Evolutionary conservation across 345 rosid genomes (phyloP), one percentile per base, ranked within the genome.

Genomic region (Lumnitzera littorea): DNA sequence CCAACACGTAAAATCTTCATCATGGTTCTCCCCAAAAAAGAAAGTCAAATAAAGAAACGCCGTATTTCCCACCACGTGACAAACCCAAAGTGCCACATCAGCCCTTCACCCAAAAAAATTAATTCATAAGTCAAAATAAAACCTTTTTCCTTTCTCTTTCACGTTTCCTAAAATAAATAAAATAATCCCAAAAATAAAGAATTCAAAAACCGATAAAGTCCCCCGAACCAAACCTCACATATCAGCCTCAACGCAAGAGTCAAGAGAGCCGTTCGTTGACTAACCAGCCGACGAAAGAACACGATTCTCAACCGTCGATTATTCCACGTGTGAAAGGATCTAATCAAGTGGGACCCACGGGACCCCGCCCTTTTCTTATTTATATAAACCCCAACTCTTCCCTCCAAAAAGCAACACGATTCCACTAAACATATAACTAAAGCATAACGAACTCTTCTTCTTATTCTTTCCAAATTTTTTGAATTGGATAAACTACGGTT

Each of bases 201-300:
- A 36, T 36, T 36, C 43, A 36, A 36, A 36, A 36, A 36, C 43
- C 43, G 1, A 9, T 36, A 4, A 36, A 36, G 7, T 36, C 43
- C 43, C 10, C 43, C 5, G 9, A 36, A 36, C 5, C 31, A 27
- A 27, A 27, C 5, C 3, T 58, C 24, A 46, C 23, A 13, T 16
- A 8, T 43, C 47, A 20, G 20, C 20, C 51, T 4, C 52, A 27
- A 46, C 48, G 17, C 5, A 5, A 13, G 29, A 41, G 53, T 15
- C 11, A 20, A 20, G 29, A 55, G 82, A 65, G 77, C 55, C 81
- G 83, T 76, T 65, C 3, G 68, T 76, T 76, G 86, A 76, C 81
- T 61, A 11, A 62, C 81, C 46, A 76, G 60, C 72, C 75, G 66
- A 5, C 71, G 31, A 47, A 46, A 47, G 14, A 62, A 29, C 50